Evolutionary conservation across 164 flowering plant genomes (phyloP).

Genomic region (Piper betle): DNA sequence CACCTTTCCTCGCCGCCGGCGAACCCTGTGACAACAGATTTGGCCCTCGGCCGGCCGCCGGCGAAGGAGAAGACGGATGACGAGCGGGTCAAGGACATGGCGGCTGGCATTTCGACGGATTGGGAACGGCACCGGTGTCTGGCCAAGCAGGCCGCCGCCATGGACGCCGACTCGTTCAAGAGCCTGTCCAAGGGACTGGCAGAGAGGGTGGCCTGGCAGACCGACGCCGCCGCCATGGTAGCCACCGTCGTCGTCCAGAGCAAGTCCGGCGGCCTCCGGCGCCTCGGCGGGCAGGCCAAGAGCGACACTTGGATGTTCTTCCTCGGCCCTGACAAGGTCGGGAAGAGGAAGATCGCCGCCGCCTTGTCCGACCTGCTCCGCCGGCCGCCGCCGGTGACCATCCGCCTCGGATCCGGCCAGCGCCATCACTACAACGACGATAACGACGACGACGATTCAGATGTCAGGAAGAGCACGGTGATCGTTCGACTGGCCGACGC

Average conservation of each 20-base stretch:
- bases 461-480: slow-evolving; percentile 71
- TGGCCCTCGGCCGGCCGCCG: slow-evolving; percentile 53
- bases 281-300: slow-evolving; percentile 37
- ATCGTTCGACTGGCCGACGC: slow-evolving; percentile 72
- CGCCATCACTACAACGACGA: slow-evolving; percentile 1
- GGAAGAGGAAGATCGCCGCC: slow-evolving; percentile 76
- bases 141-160: slow-evolving; percentile 24
- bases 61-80: slow-evolving; percentile 17
- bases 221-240: slow-evolving; percentile 68
- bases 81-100: slow-evolving; percentile 36
- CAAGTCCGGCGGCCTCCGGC: slow-evolving; percentile 47
- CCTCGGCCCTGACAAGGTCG: slow-evolving; percentile 74
- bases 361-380: slow-evolving; percentile 61
- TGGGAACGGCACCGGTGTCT: slow-evolving; percentile 15
- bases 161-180: slow-evolving; percentile 73
- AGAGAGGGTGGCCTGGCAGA: slow-evolving; percentile 85
- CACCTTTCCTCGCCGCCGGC: slow-evolving; percentile 22
- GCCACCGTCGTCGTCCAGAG: slow-evolving; percentile 55
- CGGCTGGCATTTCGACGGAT: slow-evolving; percentile 48
- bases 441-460: slow-evolving; percentile 25
- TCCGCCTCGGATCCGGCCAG: slow-evolving; percentile 40
- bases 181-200: slow-evolving; percentile 61
- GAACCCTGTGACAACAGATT: slow-evolving; percentile 83
- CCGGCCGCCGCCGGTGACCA: slow-evolving; percentile 32
- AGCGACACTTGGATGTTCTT: slow-evolving; percentile 82